Percentiles rank a stretch among this genome's conserved stretches.
phyloP scores from a whole-genome alignment of 2,329 filamentous ascomycete genomes.

The Tolypocladium cylindrosporum region DNA sequence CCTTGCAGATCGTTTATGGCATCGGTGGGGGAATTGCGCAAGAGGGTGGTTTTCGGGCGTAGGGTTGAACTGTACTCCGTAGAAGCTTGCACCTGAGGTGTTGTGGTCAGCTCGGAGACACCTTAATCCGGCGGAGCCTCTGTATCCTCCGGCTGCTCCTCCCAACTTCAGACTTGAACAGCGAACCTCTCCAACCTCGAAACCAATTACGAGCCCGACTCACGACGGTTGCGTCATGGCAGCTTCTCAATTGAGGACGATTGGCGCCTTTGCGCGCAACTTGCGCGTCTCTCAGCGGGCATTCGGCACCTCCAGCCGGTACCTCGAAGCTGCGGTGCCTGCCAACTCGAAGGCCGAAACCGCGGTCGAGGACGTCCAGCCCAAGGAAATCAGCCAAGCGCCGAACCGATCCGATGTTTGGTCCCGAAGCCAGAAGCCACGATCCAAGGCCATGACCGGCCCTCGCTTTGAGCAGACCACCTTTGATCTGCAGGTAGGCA shows the following conservation, averaged over 20 bases:
- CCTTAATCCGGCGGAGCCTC: conserved; percentile 4
- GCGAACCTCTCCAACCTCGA: background rate
- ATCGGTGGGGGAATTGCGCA: background rate
- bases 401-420: conserved; percentile 77
- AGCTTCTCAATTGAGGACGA: conserved; percentile 35
- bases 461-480: conserved; percentile 97
- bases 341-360: conserved; percentile 27
- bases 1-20: too few relatives aligned
- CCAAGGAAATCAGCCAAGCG: conserved; percentile 58
- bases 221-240: conserved; percentile 22
- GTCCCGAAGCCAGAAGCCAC: conserved; percentile 76
- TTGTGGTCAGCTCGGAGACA: conserved; percentile 1
- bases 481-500: conserved; percentile 75
- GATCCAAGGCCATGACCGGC: conserved; percentile 78
- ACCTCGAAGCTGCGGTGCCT: conserved; percentile 33
- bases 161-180: background rate
- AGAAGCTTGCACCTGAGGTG: background rate
- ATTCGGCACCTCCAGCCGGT: conserved; percentile 37
- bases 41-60: background rate
- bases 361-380: conserved; percentile 29
- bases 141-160: background rate
- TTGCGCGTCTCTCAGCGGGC: conserved; percentile 33
- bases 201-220: background rate
- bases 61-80: background rate
- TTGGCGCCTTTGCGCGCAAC: conserved; percentile 32